Evolutionary conservation across 176 grass and related monocot genomes (phyloP).

Genomic region (Alopecurus myosuroides): DNA sequence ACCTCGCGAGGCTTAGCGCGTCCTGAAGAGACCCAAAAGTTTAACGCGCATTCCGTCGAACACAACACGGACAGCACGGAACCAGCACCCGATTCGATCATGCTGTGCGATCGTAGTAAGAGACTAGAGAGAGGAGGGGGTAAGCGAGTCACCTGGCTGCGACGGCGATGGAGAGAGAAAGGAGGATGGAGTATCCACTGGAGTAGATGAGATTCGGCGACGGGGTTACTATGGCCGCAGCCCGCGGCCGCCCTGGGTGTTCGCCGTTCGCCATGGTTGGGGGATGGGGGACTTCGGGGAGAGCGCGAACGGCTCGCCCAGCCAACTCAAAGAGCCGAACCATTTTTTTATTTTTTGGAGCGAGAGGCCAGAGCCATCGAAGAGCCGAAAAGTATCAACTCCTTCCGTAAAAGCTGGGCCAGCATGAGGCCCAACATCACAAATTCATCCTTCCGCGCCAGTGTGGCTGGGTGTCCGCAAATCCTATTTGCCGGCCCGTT

Average conservation of each 20-base stretch:
- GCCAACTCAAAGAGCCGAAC: background rate
- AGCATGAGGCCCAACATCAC: background rate
- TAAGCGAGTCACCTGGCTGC: background rate
- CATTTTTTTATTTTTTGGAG: background rate
- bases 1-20: background rate
- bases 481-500: no score
- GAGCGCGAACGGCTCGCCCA: background rate
- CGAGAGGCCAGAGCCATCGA: background rate
- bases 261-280: background rate
- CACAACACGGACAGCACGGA: background rate
- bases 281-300: background rate
- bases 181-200: no score
- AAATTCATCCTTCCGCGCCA: no score
- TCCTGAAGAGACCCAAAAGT: background rate
- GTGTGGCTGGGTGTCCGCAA: no score
- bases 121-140: background rate
- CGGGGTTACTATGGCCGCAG: background rate
- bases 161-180: background rate
- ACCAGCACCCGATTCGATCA: background rate
- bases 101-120: background rate
- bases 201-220: no score
- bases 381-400: background rate
- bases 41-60: slow-evolving; percentile 20
- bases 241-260: background rate
- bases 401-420: background rate